Base-by-base conservation (phyloP, 78 protist species). In the Cyanophora paradoxa region DNA sequence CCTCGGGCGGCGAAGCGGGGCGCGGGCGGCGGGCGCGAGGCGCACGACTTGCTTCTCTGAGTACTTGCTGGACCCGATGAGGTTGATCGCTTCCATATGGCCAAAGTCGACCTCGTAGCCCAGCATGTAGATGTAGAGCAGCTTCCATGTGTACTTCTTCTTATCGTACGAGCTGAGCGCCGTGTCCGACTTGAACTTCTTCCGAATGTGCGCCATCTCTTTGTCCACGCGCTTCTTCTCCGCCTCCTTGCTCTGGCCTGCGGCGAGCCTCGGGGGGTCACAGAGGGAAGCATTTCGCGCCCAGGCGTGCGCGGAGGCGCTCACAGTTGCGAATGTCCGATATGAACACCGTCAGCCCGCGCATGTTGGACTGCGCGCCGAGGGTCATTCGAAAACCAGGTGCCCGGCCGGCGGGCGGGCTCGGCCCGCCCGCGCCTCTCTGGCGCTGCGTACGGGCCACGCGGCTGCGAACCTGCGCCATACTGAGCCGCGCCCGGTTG, bases 31-130 rank as follows among this genome's bases (percentile, higher is more conserved):
- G n/a, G n/a, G n/a, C n/a, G n/a, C n/a, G n/a, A n/a, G n/a, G 13
- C 52, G 52, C 52, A 44, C 52, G n/a, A 44, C 52, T 44, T 44
- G 52, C 52, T 61, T 37, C 39, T 61, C 39, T 16, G 39, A 8
- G 79, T 83, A 97, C 48, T 79, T 82, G 30, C 24, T 33, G 1
- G 85, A 34, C 1, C 94, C 52, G 24, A 98, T 22, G 31, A 98
- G 92, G n/a, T 87, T 59, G 24, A 95, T 85, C 30, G 96, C 96
- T 56, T 98, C 97, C 88, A 96, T 90, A 77, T 96, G 96, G 4
- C 99, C 99, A 73, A 97, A 96, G 72, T 96, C 99, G 28, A 96
- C 65, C 24, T 93, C 94, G 77, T 92, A 92, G 10, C 99, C 99
- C 40, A 94, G 78, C 80, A 97, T 88, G 79, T 72, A 94, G 72